Evolutionary conservation across 352 stramenopile genomes (phyloP).

Genomic region (Phytophthora pinifolia): DNA sequence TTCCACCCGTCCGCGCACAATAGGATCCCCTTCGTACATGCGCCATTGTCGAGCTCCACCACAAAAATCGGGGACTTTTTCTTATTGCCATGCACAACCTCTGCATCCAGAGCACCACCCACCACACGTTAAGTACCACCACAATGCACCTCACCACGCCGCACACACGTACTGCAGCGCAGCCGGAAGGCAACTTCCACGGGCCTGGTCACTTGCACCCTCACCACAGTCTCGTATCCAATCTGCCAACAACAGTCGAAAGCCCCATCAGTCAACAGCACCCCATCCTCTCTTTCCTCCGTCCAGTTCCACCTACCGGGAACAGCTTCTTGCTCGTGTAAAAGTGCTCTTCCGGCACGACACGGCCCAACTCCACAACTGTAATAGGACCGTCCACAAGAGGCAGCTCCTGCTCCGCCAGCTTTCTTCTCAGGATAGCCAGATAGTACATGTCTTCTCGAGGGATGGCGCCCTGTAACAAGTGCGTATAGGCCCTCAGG

Average conservation of each 20-base stretch:
- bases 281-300: too few species aligned
- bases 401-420: constrained; percentile 56
- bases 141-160: background rate
- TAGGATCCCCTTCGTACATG: constrained; percentile 33
- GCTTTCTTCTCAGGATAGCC: constrained; percentile 52
- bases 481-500: constrained; percentile 40
- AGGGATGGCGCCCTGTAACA: constrained; percentile 38
- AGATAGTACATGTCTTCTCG: constrained; percentile 77
- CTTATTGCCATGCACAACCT: constrained; percentile 76
- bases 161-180: constrained; percentile 50
- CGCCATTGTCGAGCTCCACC: constrained; percentile 55
- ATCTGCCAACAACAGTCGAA: constrained; percentile 30
- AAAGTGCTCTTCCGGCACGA: constrained; percentile 65
- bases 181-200: constrained; percentile 37
- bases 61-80: constrained; percentile 82
- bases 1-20: background rate
- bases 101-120: constrained; percentile 25
- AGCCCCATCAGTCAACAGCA: background rate
- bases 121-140: constrained; percentile 1
- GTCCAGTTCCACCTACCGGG: constrained; percentile 36
- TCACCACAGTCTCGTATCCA: constrained; percentile 62
- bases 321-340: constrained; percentile 81
- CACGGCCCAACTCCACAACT: constrained; percentile 45
- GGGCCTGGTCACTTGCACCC: constrained; percentile 46
- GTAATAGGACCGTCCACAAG: constrained; percentile 73